Evolutionary conservation across 2,329 filamentous ascomycete genomes (phyloP).

Genomic region (Stemphylium lycopersici): DNA sequence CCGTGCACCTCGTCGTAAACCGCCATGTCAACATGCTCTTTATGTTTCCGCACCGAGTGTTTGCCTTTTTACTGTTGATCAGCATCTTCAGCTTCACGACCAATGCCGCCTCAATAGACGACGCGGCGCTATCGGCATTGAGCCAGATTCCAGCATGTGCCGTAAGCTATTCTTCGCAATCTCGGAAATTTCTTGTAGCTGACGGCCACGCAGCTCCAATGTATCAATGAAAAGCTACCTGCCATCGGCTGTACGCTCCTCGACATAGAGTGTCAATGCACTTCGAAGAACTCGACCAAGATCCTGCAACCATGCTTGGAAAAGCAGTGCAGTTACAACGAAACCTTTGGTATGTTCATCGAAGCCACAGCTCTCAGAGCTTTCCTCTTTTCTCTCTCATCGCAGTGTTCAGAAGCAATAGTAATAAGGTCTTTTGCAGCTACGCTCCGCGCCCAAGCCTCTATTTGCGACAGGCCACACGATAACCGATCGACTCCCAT

Average conservation of each 20-base stretch:
- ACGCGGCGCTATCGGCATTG: too few species aligned
- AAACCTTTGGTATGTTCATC: constrained; percentile 1
- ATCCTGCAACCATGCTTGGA: constrained; percentile 8
- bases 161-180: too few species aligned
- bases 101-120: too few species aligned
- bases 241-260: constrained; percentile 3
- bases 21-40: too few species aligned
- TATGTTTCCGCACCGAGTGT: too few species aligned
- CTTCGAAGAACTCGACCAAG: constrained; percentile 10
- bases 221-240: constrained; percentile 4
- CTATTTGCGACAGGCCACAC: constrained; percentile 6
- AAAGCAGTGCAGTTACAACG: constrained; percentile 1
- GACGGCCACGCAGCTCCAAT: neutral
- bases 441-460: constrained; percentile 4
- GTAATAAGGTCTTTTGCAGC: neutral
- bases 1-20: too few species aligned
- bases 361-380: too few species aligned
- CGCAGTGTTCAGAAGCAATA: neutral
- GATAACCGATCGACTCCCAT: neutral
- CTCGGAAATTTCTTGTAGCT: too few species aligned
- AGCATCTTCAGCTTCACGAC: too few species aligned
- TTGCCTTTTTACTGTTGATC: too few species aligned
- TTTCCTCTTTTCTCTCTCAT: too few species aligned
- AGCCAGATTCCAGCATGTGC: too few species aligned
- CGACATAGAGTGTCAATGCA: constrained; percentile 8